phyloP scores from a whole-genome alignment of 768 basidiomycete genomes.

The Trametes coccinea region DNA sequence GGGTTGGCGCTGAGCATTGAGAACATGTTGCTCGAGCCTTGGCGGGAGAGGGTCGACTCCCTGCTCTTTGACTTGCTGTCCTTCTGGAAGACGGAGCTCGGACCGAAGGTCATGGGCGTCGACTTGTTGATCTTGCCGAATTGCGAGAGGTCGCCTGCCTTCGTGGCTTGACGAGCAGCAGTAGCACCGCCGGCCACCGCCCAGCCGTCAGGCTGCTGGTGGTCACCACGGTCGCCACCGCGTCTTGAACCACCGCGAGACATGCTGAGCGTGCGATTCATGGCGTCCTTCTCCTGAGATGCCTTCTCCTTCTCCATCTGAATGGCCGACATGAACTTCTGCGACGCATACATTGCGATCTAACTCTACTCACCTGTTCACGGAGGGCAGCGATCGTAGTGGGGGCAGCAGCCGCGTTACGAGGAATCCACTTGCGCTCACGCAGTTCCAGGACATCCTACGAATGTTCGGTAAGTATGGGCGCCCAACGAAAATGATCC shows the following conservation, averaged over 20 bases:
- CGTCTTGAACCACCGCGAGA: slow-evolving; percentile 90
- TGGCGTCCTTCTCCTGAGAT: slow-evolving; percentile 72
- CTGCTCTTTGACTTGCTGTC: slow-evolving; percentile 57
- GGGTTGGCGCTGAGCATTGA: slow-evolving; percentile 72
- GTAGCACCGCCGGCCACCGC: slow-evolving; percentile 48
- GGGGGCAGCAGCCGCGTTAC: slow-evolving; percentile 74
- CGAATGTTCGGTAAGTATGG: no score
- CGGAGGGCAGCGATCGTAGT: slow-evolving; percentile 89
- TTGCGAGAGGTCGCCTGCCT: slow-evolving; percentile 83
- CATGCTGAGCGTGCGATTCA: slow-evolving; percentile 68
- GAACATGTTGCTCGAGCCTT: slow-evolving; percentile 88
- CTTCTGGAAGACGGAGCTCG: slow-evolving; percentile 78
- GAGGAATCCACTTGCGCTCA: slow-evolving; percentile 75
- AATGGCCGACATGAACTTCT: slow-evolving; percentile 6
- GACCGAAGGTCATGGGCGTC: slow-evolving; percentile 75
- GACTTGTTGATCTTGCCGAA: slow-evolving; percentile 84
- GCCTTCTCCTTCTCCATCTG: slow-evolving; percentile 91
- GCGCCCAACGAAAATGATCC: neutral
- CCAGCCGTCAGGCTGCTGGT: slow-evolving; percentile 85
- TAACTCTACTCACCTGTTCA: slow-evolving; percentile 60
- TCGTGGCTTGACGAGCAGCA: slow-evolving; percentile 56
- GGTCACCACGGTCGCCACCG: slow-evolving; percentile 66
- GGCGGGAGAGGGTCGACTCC: slow-evolving; percentile 71
- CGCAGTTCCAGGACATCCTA: slow-evolving; percentile 93
- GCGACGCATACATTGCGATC: slow-evolving; percentile 1